Evolutionary conservation across 352 stramenopile species (phyloP).

Genomic region (Aphanomyces invadans): DNA sequence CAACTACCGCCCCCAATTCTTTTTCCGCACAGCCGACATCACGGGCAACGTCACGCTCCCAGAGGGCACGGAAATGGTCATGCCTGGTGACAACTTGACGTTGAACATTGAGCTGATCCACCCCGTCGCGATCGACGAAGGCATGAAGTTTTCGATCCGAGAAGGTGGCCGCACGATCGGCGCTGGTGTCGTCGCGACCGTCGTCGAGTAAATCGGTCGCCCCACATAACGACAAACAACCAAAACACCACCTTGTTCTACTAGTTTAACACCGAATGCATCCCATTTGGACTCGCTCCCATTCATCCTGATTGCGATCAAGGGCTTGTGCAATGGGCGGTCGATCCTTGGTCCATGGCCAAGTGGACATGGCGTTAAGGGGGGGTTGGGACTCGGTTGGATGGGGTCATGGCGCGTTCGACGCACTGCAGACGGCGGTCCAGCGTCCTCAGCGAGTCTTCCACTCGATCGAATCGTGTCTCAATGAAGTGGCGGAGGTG

Average conservation of each 20-base stretch:
- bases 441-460: not conserved
- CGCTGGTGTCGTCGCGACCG: constrained; percentile 91
- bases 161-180: constrained; percentile 94
- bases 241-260: not conserved
- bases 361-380: too few relatives aligned
- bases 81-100: constrained; percentile 94
- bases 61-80: constrained; percentile 87
- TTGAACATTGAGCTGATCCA: constrained; percentile 90
- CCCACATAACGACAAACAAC: too few relatives aligned
- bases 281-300: too few relatives aligned
- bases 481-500: not conserved
- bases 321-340: not conserved
- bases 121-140: constrained; percentile 86
- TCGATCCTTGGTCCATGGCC: too few relatives aligned
- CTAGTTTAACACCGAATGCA: not conserved
- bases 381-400: too few relatives aligned
- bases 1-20: constrained; percentile 97
- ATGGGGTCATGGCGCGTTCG: too few relatives aligned
- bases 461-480: not conserved
- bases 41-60: constrained; percentile 87
- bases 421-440: not conserved
- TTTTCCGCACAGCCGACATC: constrained; percentile 94
- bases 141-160: constrained; percentile 94
- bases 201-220: constrained; percentile 80
- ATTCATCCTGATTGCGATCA: not conserved